Evolutionary conservation across 2,329 filamentous ascomycete species (phyloP), one percentile per base, ranked within the genome.

Genomic region (Scedosporium apiospermum): DNA sequence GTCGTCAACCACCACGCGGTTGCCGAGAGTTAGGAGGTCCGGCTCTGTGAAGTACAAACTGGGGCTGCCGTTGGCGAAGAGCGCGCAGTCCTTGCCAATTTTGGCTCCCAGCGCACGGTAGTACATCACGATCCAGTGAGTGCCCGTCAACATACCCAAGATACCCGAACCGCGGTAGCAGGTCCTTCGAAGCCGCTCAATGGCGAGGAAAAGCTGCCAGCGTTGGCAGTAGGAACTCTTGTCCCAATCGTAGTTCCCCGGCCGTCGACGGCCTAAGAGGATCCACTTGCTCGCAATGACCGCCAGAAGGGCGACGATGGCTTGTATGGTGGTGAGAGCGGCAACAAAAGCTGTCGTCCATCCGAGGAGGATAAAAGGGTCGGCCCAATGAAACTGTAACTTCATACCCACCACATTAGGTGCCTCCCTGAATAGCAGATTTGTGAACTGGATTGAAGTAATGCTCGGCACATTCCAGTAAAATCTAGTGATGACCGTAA

Each of bases 211-310:
- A 7, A 84, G 67, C 67, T 85, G 81, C 81, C 82, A 85, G 41
- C 80, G 78, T 67, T 85, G 82, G 69, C 81, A 84, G 71, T 84
- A 85, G 16, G 76, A 73, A 21, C 73, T 78, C 69, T 79, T 79
- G 67, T 85, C 82, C 82, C 82, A 85, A 69, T 83, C 80, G 66
- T 82, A 82, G 64, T 79, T 80, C 14, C 82, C 82, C 3, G 78
- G 77, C 64, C 71, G 70, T 46, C 82, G 75, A 21, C 77, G 77
- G 16, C 82, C 82, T 26, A 84, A 72, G 2, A 84, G 69, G 2
- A 72, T 63, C 82, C 82, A 84, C 67, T 85, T 84, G 7, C 77
- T 70, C 2, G 65, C 71, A 62, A 84, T 75, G 46, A 80, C 73
- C 1, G 67, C 66, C 1, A 82, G 66, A 16, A 65, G 38, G 2